Evolutionary conservation across 2,329 filamentous ascomycete species (phyloP).

Genomic region (Stenocarpella maydis): DNA sequence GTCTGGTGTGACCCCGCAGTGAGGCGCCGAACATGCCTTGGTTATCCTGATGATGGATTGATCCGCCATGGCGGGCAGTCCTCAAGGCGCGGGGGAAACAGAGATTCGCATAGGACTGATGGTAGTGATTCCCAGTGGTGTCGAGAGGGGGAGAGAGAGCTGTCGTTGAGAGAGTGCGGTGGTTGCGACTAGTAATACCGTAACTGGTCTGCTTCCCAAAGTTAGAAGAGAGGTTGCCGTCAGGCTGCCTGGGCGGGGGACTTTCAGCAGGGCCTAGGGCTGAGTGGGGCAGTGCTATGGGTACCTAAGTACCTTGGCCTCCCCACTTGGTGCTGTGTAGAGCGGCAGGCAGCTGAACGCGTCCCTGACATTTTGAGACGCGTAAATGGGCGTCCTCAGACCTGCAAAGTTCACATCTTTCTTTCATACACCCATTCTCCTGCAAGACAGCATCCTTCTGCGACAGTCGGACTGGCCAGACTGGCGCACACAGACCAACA

Average conservation of each 20-base stretch:
- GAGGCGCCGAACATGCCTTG: slow-evolving; percentile 63
- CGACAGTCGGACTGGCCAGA: not conserved
- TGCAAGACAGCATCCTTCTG: not conserved
- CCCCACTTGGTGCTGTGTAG: not conserved
- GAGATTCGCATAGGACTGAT: slow-evolving; percentile 31
- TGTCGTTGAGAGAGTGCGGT: not conserved
- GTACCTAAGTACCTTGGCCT: not conserved
- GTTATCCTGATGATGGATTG: slow-evolving; percentile 90
- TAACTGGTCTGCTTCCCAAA: slow-evolving; percentile 7
- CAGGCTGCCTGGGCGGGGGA: slow-evolving; percentile 1
- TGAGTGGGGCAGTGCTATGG: not conserved
- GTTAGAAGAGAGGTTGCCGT: slow-evolving; percentile 1
- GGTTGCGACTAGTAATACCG: not conserved
- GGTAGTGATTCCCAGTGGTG: not conserved
- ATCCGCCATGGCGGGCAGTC: slow-evolving; percentile 69
- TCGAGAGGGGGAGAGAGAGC: slow-evolving; percentile 4
- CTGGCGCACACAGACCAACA: not conserved
- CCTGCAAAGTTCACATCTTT: not conserved
- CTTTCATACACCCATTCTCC: not conserved
- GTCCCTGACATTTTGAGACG: slow-evolving; percentile 20
- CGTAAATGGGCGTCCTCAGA: slow-evolving; percentile 40
- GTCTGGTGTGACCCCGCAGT: slow-evolving; percentile 35
- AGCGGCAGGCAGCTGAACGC: slow-evolving; percentile 27
- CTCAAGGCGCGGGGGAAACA: slow-evolving; percentile 16
- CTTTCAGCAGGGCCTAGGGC: slow-evolving; percentile 6